These are phyloP conservation scores for Schizonepeta tenuifolia DNA, from an alignment of 257 asterid genomes.

Conservation along the genomic window DNA sequence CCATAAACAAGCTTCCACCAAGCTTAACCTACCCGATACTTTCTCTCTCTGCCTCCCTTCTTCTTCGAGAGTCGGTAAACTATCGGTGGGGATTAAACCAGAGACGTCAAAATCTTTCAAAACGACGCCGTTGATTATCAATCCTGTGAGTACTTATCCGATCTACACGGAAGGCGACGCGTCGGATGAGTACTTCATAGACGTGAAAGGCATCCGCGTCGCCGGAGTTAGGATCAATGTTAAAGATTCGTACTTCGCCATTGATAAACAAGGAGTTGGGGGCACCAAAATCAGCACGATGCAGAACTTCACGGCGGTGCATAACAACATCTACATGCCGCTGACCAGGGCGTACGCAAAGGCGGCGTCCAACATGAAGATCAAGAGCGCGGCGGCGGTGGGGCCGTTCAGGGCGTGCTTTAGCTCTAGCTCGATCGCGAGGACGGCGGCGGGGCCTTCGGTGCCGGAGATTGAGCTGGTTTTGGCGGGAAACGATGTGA, in stretches of 20 bases:
- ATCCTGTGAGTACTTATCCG: slow-evolving; percentile 38
- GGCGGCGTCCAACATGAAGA: slow-evolving; percentile 42
- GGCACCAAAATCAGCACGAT: slow-evolving; percentile 69
- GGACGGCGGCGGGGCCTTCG: slow-evolving; percentile 41
- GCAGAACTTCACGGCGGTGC: slow-evolving; percentile 48
- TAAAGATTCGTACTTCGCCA: slow-evolving; percentile 41
- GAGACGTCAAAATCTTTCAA: background rate
- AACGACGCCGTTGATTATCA: slow-evolving; percentile 25
- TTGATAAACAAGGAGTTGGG: slow-evolving; percentile 46
- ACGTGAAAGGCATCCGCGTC: slow-evolving; percentile 45
- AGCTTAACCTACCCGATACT: slow-evolving; percentile 24
- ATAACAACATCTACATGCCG: slow-evolving; percentile 48
- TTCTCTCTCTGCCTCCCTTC: slow-evolving; percentile 51
- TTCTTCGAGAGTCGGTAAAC: slow-evolving; percentile 40
- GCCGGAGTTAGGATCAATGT: slow-evolving; percentile 29
- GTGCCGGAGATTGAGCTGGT: slow-evolving; percentile 58
- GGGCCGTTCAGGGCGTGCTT: slow-evolving; percentile 60
- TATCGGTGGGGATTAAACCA: slow-evolving; percentile 31
- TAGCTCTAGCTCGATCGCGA: slow-evolving; percentile 38
- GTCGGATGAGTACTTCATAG: slow-evolving; percentile 57
- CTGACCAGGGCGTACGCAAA: slow-evolving; percentile 44
- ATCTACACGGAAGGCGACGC: slow-evolving; percentile 32
- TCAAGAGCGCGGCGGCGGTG: slow-evolving; percentile 46
- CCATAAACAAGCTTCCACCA: slow-evolving; percentile 39
- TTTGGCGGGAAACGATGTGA: slow-evolving; percentile 42